Conservation (phyloP, 2,329 filamentous ascomycete genomes). For the Phialophora chinensis region DNA sequence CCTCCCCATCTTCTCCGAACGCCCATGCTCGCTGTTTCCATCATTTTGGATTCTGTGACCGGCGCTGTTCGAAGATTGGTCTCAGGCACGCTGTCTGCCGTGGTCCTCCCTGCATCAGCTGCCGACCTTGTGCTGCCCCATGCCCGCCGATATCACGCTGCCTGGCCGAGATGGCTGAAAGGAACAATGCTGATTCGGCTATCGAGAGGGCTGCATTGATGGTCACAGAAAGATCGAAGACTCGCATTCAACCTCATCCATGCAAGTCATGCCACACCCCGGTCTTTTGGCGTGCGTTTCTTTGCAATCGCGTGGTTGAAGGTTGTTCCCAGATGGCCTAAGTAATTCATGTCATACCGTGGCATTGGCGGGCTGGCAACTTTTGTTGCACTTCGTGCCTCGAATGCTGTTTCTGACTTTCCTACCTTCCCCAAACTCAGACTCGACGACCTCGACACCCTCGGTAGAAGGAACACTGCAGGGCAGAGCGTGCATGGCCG, state of each 20-base stretch:
- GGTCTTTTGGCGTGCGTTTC: conserved; percentile 4
- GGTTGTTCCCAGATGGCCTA: conserved; percentile 8
- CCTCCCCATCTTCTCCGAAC: conserved; percentile 11
- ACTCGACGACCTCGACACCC: conserved; percentile 10
- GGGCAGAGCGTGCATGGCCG: conserved; percentile 13
- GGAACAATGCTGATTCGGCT: conserved; percentile 30
- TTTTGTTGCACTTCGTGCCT: conserved; percentile 33
- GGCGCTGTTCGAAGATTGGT: conserved; percentile 30
- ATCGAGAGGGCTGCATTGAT: conserved; percentile 17
- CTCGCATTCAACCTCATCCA: conserved; percentile 23
- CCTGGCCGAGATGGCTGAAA: conserved; percentile 13
- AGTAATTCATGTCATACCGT: conserved; percentile 3
- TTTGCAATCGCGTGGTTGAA: conserved; percentile 10
- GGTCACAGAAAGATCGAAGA: conserved; percentile 19
- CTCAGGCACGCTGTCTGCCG: conserved; percentile 11
- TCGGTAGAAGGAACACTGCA: conserved; percentile 2
- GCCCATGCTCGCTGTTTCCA: conserved; percentile 21
- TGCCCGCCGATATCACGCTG: not conserved
- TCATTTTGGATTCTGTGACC: conserved; percentile 19
- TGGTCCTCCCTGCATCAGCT: not conserved
- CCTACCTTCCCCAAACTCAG: conserved; percentile 8
- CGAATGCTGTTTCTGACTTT: conserved; percentile 21
- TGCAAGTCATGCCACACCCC: conserved; percentile 34
- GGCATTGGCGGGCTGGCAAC: conserved; percentile 10
- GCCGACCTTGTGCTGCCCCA: not conserved